Conservation (phyloP, 2,329 filamentous ascomycete genomes). For the Alternaria conjuncta region DNA sequence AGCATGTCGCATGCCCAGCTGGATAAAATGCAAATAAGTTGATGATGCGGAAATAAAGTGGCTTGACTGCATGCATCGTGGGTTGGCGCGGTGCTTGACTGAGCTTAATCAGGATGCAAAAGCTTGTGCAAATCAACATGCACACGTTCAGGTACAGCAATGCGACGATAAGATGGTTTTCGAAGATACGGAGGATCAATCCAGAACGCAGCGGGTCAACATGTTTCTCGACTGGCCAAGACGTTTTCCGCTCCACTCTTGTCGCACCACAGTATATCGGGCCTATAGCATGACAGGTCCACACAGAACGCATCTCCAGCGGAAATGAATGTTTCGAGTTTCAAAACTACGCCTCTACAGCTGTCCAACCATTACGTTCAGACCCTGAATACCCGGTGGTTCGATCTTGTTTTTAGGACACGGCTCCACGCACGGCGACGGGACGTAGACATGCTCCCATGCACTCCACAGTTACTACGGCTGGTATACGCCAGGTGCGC, state of each 20-base stretch:
- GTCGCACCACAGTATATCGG: conserved; percentile 1
- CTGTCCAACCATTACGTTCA: conserved; percentile 2
- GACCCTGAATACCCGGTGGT: conserved; percentile 36
- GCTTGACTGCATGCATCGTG: conserved; percentile 17
- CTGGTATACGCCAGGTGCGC: conserved; percentile 24
- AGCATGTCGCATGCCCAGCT: conserved; percentile 13
- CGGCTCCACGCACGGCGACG: conserved; percentile 6
- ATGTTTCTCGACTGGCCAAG: not conserved
- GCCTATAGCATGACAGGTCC: conserved; percentile 4
- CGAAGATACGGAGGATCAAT: not conserved
- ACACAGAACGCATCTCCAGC: not conserved
- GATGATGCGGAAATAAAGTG: conserved; percentile 18
- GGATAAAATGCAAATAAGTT: conserved; percentile 16
- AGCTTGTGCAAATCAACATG: conserved; percentile 11
- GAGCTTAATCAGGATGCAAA: conserved; percentile 13
- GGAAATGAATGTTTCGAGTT: conserved; percentile 11
- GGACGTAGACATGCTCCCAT: conserved; percentile 24
- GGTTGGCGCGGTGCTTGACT: conserved; percentile 19
- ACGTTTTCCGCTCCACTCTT: not conserved
- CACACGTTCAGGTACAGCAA: not conserved
- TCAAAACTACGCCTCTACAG: not conserved
- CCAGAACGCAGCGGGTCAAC: not conserved
- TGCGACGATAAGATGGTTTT: not conserved
- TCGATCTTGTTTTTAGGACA: conserved; percentile 10
- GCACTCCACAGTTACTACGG: conserved; percentile 37